phyloP scores from a whole-genome alignment of 495 filamentous ascomycete species.

The Zalerion maritima region DNA sequence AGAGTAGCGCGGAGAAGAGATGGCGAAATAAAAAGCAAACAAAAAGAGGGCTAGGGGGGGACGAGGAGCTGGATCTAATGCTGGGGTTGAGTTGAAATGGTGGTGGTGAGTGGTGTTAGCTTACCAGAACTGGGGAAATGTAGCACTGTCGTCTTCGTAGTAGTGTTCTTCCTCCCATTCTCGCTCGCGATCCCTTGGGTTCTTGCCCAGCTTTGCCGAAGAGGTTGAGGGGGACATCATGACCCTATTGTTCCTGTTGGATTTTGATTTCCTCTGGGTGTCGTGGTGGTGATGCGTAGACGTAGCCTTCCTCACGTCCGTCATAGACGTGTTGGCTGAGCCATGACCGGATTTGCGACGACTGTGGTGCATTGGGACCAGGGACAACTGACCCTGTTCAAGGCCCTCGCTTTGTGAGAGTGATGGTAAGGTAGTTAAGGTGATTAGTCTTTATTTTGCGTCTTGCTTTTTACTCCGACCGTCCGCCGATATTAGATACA shows the following conservation, averaged over 20 bases:
- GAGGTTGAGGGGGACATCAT: conserved; percentile 22
- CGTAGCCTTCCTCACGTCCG: conserved; percentile 30
- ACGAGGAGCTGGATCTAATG: conserved; percentile 2
- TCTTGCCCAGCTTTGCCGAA: conserved; percentile 27
- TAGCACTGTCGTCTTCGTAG: conserved; percentile 34
- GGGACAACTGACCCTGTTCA: too few relatives aligned
- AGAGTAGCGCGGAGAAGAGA: conserved; percentile 5
- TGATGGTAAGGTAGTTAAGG: too few relatives aligned
- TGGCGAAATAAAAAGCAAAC: conserved; percentile 2
- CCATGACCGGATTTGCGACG: conserved; percentile 33
- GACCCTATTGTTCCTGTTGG: too few relatives aligned
- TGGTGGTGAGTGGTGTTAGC: conserved; percentile 9
- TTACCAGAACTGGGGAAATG: conserved; percentile 38
- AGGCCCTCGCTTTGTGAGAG: too few relatives aligned
- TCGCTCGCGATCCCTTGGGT: conserved; percentile 27
- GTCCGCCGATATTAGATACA: too few relatives aligned
- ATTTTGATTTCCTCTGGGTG: conserved; percentile 24
- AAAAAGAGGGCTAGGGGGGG: background rate
- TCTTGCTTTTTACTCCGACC: too few relatives aligned
- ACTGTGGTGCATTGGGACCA: conserved; percentile 27
- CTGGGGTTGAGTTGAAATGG: too few relatives aligned
- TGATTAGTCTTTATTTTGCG: too few relatives aligned
- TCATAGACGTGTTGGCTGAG: conserved; percentile 32
- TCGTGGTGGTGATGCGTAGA: conserved; percentile 17
- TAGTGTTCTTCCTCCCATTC: conserved; percentile 30